phyloP scores from a whole-genome alignment of 768 basidiomycete genomes.

The Naganishia randhawae region DNA sequence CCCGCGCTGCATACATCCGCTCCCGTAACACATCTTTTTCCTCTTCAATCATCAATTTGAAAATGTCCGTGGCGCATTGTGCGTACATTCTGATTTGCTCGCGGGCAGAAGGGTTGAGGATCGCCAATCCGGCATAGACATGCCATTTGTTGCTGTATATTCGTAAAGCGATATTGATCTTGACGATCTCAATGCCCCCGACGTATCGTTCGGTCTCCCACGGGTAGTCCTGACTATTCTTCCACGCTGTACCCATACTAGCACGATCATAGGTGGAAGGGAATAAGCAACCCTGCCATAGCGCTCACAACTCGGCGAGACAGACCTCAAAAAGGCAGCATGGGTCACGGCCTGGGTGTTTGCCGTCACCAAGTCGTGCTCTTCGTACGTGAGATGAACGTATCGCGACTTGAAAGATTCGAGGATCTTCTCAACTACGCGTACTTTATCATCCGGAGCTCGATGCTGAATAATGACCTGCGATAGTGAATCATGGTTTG shows the following conservation, averaged over 20 bases:
- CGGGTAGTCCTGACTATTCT: slow-evolving; percentile 69
- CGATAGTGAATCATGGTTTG: not conserved
- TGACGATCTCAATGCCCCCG: slow-evolving; percentile 94
- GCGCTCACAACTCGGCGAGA: not conserved
- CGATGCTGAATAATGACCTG: slow-evolving; percentile 88
- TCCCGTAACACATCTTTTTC: slow-evolving; percentile 60
- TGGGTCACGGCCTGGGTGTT: slow-evolving; percentile 98
- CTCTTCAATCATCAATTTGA: slow-evolving; percentile 84
- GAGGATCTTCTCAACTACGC: slow-evolving; percentile 76
- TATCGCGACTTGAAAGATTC: slow-evolving; percentile 74
- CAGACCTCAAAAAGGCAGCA: slow-evolving; percentile 88
- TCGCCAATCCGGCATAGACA: slow-evolving; percentile 97
- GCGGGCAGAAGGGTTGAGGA: slow-evolving; percentile 86
- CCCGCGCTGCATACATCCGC: slow-evolving; percentile 69
- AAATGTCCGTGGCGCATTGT: slow-evolving; percentile 76
- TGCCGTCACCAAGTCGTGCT: slow-evolving; percentile 92
- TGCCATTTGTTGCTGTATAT: slow-evolving; percentile 99
- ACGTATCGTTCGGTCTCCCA: slow-evolving; percentile 93
- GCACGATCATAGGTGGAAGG: not conserved
- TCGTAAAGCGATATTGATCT: slow-evolving; percentile 91
- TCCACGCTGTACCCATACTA: slow-evolving; percentile 99
- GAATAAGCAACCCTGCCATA: not conserved
- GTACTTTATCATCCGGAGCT: slow-evolving; percentile 67
- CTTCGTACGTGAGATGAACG: slow-evolving; percentile 91
- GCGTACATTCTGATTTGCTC: slow-evolving; percentile 89